Evolutionary conservation across 192 early-diverging fungal genomes (phyloP).

Genomic region (Podila verticillata): DNA sequence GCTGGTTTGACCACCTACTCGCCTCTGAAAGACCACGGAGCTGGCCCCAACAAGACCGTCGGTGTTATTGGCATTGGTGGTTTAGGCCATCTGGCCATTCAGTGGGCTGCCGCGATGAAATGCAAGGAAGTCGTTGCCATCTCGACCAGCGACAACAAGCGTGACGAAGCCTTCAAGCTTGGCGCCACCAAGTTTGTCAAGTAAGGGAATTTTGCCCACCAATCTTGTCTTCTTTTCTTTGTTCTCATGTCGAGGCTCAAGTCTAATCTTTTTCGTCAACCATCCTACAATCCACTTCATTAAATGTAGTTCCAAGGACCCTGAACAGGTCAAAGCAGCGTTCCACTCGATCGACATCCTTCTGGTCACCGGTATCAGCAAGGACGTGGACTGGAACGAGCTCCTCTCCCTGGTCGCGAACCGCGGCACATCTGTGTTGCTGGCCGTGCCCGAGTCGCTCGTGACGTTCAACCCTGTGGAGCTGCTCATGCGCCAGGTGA

Average conservation of each 20-base stretch:
- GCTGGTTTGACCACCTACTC: conserved; percentile 81
- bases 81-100: conserved; percentile 74
- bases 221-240: too few relatives aligned
- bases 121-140: conserved; percentile 65
- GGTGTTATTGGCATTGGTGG: conserved; percentile 78
- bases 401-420: conserved; percentile 61
- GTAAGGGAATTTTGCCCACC: too few relatives aligned
- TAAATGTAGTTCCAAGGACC: conserved; percentile 16
- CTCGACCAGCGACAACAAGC: conserved; percentile 64
- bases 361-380: conserved; percentile 38
- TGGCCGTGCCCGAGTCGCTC: conserved; percentile 69
- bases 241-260: too few relatives aligned
- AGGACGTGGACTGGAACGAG: conserved; percentile 56
- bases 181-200: conserved; percentile 67
- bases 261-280: too few relatives aligned
- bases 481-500: conserved; percentile 59
- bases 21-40: conserved; percentile 60
- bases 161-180: conserved; percentile 61
- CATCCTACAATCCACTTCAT: too few relatives aligned
- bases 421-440: conserved; percentile 69
- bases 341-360: conserved; percentile 41
- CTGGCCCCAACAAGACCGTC: conserved; percentile 59
- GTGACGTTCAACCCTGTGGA: conserved; percentile 53
- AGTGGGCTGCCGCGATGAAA: conserved; percentile 67
- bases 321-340: conserved; percentile 23